Percentiles rank a stretch among this genome's conserved stretches.
Evolutionary conservation across 2,329 filamentous ascomycete genomes (phyloP).

Genomic region (Diplodia intermedia): DNA sequence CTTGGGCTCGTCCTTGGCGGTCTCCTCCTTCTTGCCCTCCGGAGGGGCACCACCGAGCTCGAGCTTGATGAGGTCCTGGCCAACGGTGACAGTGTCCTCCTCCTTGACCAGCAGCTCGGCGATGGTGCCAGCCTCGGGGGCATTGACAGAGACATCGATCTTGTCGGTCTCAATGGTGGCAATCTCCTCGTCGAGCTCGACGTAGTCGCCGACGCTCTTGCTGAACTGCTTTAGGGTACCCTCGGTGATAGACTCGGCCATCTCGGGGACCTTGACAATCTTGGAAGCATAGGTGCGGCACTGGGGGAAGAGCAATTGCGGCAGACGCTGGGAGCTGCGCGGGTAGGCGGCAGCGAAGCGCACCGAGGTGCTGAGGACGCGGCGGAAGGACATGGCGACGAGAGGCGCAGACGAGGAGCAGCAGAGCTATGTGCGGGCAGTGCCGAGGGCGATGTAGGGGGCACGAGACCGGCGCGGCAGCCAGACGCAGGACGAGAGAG

Average conservation of each 20-base stretch:
- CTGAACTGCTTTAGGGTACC: slow-evolving; percentile 95
- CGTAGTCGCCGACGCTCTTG: slow-evolving; percentile 91
- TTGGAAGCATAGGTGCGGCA: slow-evolving; percentile 66
- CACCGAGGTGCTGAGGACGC: slow-evolving; percentile 33
- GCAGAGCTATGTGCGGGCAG: not conserved
- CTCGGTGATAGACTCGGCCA: slow-evolving; percentile 99
- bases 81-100: slow-evolving; percentile 93
- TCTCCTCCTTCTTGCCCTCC: slow-evolving; percentile 61
- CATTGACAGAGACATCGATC: slow-evolving; percentile 98
- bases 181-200: slow-evolving; percentile 96
- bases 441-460: not conserved
- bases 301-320: slow-evolving; percentile 39
- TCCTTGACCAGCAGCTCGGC: slow-evolving; percentile 91
- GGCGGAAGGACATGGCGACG: slow-evolving; percentile 29
- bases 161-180: slow-evolving; percentile 99
- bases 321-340: slow-evolving; percentile 43
- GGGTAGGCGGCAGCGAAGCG: slow-evolving; percentile 36
- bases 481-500: slow-evolving; percentile 14
- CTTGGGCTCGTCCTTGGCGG: slow-evolving; percentile 63
- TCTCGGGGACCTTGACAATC: slow-evolving; percentile 91
- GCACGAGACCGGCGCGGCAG: slow-evolving; percentile 20
- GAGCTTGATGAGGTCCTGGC: slow-evolving; percentile 86
- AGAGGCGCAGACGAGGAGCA: slow-evolving; percentile 15
- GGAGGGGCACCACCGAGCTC: slow-evolving; percentile 68
- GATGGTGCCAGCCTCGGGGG: slow-evolving; percentile 86